Evolutionary conservation across 2,329 filamentous ascomycete species (phyloP).

Genomic region (Dactylellina drechsleri): DNA sequence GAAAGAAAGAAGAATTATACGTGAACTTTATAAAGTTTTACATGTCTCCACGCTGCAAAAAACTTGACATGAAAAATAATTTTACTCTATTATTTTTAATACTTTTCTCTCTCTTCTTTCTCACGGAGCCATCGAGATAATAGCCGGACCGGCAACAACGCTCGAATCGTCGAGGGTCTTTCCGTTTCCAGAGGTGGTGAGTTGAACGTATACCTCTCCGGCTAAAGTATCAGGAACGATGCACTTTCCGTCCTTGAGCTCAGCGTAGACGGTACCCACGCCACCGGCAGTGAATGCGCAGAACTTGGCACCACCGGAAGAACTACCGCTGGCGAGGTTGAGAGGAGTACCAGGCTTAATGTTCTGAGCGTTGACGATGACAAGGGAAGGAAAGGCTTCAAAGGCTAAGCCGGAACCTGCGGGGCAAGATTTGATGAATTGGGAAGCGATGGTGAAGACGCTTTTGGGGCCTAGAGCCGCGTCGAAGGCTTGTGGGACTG

Average conservation of each 20-base stretch:
- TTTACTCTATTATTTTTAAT: conserved; percentile 1
- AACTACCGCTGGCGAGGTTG: conserved; percentile 65
- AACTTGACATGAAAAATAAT: background rate
- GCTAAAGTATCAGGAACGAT: conserved; percentile 71
- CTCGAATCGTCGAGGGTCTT: conserved; percentile 70
- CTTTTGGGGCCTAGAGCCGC: conserved; percentile 74
- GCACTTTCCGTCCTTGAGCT: conserved; percentile 70
- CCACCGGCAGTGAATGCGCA: conserved; percentile 61
- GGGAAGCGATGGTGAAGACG: conserved; percentile 77
- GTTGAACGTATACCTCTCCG: conserved; percentile 74
- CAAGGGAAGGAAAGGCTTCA: conserved; percentile 70
- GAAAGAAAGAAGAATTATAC: conserved; percentile 4
- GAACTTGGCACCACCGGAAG: conserved; percentile 62
- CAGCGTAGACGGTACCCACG: conserved; percentile 71
- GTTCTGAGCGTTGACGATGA: conserved; percentile 56
- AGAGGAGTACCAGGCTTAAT: conserved; percentile 61
- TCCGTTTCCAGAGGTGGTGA: conserved; percentile 68
- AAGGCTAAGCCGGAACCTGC: conserved; percentile 72
- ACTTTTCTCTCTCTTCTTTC: background rate
- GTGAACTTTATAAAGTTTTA: conserved; percentile 2
- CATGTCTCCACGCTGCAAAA: background rate
- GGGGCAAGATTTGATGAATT: conserved; percentile 78
- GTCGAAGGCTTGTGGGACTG: conserved; percentile 76
- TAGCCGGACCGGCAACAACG: conserved; percentile 66
- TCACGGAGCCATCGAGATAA: conserved; percentile 25